Percentiles rank a stretch among this genome's conserved stretches.
Conservation (phyloP, 495 filamentous ascomycete species). For the Acidiella bohemica region DNA sequence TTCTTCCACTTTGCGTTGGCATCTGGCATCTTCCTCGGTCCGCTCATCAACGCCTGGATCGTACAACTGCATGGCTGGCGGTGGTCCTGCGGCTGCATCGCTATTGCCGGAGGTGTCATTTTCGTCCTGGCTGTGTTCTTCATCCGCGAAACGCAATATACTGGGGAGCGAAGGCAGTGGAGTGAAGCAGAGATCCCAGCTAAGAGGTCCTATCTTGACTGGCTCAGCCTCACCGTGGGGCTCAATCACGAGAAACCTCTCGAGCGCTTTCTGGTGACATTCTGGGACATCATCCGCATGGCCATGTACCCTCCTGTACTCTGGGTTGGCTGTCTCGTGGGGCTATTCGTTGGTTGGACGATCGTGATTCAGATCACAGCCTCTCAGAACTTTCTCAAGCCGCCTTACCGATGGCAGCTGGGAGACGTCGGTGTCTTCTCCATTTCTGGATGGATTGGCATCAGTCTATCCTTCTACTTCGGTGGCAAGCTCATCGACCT, state of each 20-base stretch:
- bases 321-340: constrained; percentile 10
- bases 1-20: constrained; percentile 16
- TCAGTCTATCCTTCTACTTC: constrained; percentile 16
- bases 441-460: constrained; percentile 10
- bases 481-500: constrained; percentile 18
- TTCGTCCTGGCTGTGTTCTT: constrained; percentile 13
- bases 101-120: constrained; percentile 8
- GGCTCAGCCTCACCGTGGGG: constrained; percentile 11
- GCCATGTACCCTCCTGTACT: constrained; percentile 10
- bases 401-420: constrained; percentile 7
- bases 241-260: constrained; percentile 6
- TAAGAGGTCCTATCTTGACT: constrained; percentile 2
- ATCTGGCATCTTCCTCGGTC: constrained; percentile 15
- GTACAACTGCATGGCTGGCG: constrained; percentile 14
- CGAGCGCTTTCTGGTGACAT: constrained; percentile 8
- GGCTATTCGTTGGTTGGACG: constrained; percentile 16
- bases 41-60: constrained; percentile 15
- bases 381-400: constrained; percentile 9
- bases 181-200: constrained; percentile 6
- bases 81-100: constrained; percentile 13
- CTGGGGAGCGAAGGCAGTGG: constrained; percentile 6
- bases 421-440: constrained; percentile 11
- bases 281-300: constrained; percentile 12
- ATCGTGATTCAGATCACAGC: constrained; percentile 14
- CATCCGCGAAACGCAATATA: constrained; percentile 13